Evolutionary conservation across 495 filamentous ascomycete species (phyloP).

Genomic region (Neurospora discreta): DNA sequence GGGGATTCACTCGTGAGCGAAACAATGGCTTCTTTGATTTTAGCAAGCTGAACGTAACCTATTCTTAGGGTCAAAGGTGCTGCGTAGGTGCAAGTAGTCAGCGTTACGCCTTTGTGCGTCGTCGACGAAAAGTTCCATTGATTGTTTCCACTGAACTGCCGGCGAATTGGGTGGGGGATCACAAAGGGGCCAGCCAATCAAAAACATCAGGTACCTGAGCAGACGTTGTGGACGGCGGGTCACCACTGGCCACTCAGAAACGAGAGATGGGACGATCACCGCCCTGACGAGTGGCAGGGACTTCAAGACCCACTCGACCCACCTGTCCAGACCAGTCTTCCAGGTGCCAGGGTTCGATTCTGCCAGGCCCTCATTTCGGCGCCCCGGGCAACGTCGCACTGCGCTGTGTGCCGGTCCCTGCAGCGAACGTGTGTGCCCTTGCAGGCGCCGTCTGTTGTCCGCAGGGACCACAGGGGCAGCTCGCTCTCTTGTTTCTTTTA

Average conservation of each 20-base stretch:
- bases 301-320: neutral
- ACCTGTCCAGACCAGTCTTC: neutral
- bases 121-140: neutral
- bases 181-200: constrained; percentile 12
- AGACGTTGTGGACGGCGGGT: constrained; percentile 8
- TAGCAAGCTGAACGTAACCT: neutral
- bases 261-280: constrained; percentile 6
- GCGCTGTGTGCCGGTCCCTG: neutral
- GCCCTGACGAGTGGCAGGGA: constrained; percentile 7
- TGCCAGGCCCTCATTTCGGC: constrained; percentile 14
- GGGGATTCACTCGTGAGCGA: neutral
- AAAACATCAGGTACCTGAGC: constrained; percentile 14
- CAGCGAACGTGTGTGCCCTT: neutral
- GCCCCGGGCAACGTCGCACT: neutral
- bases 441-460: neutral
- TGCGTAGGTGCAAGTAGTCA: neutral
- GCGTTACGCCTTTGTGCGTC: neutral
- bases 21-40: neutral
- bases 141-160: neutral
- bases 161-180: neutral
- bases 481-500: neutral
- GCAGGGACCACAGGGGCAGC: neutral
- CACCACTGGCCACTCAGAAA: constrained; percentile 8
- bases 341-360: neutral
- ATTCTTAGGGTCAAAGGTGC: neutral